Evolutionary conservation across 2,329 filamentous ascomycete species (phyloP).

Genomic region (Aspergillus sp.): DNA sequence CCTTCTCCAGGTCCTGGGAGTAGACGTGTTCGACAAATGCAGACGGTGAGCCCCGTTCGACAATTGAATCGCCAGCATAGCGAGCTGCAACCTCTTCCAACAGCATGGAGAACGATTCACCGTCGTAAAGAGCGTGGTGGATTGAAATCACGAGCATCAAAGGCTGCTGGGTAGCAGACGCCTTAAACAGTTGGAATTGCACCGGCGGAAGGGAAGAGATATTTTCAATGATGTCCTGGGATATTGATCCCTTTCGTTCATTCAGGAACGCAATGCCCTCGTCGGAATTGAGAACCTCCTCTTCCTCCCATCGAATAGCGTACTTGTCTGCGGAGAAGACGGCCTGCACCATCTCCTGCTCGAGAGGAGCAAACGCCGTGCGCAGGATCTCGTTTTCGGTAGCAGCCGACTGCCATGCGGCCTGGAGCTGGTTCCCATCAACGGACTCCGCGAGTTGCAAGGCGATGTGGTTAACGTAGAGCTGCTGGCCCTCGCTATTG

Average conservation of each 20-base stretch:
- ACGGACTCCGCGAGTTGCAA: constrained; percentile 24
- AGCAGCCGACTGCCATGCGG: constrained; percentile 22
- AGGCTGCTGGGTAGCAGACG: constrained; percentile 6
- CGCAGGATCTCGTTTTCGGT: constrained; percentile 31
- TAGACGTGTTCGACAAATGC: constrained; percentile 21
- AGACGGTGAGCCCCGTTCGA: constrained; percentile 13
- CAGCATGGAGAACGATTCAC: constrained; percentile 26
- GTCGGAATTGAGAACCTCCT: constrained; percentile 9
- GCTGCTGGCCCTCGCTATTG: constrained; percentile 20
- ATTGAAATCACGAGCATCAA: constrained; percentile 24
- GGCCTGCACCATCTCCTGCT: constrained; percentile 27
- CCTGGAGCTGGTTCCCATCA: constrained; percentile 17
- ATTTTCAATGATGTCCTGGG: constrained; percentile 19
- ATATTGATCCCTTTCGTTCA: constrained; percentile 8
- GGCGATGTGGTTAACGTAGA: constrained; percentile 33
- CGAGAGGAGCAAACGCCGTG: constrained; percentile 31
- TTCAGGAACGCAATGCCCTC: constrained; percentile 5
- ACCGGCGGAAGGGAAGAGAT: constrained; percentile 20
- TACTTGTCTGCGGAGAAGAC: constrained; percentile 17
- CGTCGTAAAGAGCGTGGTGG: constrained; percentile 34
- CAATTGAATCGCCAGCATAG: constrained; percentile 13
- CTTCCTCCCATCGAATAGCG: constrained; percentile 15
- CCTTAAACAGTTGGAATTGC: constrained; percentile 16
- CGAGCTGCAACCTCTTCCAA: constrained; percentile 23
- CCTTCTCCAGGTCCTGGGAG: constrained; percentile 16